Base-by-base conservation (phyloP, 495 filamentous ascomycete genomes). In the Aspergillus asperescens region DNA sequence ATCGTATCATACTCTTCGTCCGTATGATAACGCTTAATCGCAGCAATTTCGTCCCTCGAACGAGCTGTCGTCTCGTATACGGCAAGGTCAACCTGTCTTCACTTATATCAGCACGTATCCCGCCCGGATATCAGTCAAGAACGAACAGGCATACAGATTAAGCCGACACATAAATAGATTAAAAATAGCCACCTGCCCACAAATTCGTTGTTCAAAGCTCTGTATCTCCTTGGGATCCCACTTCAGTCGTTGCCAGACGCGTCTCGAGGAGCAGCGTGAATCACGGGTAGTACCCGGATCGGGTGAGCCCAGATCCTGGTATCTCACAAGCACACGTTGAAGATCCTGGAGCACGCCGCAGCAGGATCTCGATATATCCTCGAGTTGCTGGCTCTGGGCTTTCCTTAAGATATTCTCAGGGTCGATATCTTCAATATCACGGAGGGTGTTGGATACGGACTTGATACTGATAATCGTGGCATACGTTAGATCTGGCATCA, bases 1-100 rank as follows among this genome's bases (percentile, higher is more conserved):
- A 42, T 42, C 39, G 22, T 42, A 22, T 42, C 22, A 13, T 42
- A 24, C 22, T 42, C 39, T 42, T 42, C 39, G 18, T 42, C 39
- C 19, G 10, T 24, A 4, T 42, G 22, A 18, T 42, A 42, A 22
- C 23, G 19, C 22, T 42, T 22, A 8, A 42, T 42, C 22, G 12
- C 39, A 7, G n/a, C 39, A 25, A 42, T 23, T 23, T 42, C 19
- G 5, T 25, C 8, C 18, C 4, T 22, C 4, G 39, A n/a, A 10
- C 12, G 22, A 24, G 39, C 12, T 13, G 39, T n/a, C n/a, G 39
- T 42, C 10, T 24, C 39, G 22, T 13, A 25, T 19, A 42, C 2
- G 22, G 39, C 4, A 42, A 25, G 22, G 20, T 42, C 23, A 8
- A 42, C 39, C 16, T 22, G 19, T 2, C 39, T 42, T 18, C 5